These are phyloP conservation scores for Quambalaria eucalypti DNA, from an alignment of 1,284 basidiomycete species.

Conservation along the genomic window DNA sequence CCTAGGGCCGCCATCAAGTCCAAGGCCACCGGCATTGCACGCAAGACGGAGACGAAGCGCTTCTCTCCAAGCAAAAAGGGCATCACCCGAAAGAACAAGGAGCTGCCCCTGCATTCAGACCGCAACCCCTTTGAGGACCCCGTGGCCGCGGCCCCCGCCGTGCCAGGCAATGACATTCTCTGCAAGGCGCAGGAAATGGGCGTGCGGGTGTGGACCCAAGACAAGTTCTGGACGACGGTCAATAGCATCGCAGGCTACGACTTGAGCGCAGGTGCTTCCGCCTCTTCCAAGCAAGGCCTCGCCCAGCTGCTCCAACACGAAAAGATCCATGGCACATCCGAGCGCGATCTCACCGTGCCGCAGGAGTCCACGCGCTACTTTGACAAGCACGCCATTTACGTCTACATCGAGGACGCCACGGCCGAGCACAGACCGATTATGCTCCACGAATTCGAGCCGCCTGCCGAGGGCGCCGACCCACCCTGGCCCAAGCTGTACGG, in stretches of 20 bases:
- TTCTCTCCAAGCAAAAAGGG: slow-evolving; percentile 15
- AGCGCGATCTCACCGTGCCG: slow-evolving; percentile 80
- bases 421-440: slow-evolving; percentile 59
- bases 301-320: slow-evolving; percentile 72
- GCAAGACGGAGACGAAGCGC: too few species aligned
- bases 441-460: slow-evolving; percentile 52
- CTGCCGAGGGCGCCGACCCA: slow-evolving; percentile 27
- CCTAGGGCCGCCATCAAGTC: background rate
- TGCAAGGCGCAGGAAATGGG: slow-evolving; percentile 66
- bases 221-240: slow-evolving; percentile 37
- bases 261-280: slow-evolving; percentile 8
- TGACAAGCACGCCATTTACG: slow-evolving; percentile 64
- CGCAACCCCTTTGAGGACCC: slow-evolving; percentile 41
- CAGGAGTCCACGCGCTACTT: slow-evolving; percentile 87
- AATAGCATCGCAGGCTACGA: slow-evolving; percentile 7
- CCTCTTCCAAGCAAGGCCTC: slow-evolving; percentile 32
- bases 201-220: slow-evolving; percentile 79
- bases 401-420: slow-evolving; percentile 82
- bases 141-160: slow-evolving; percentile 25
- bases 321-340: slow-evolving; percentile 72
- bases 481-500: slow-evolving; percentile 54
- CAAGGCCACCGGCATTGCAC: background rate
- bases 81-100: slow-evolving; percentile 3
- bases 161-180: slow-evolving; percentile 56
- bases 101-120: slow-evolving; percentile 36